Base-by-base conservation (phyloP, 208 protist genomes). In the Acanthamoeba culbertsoni region DNA sequence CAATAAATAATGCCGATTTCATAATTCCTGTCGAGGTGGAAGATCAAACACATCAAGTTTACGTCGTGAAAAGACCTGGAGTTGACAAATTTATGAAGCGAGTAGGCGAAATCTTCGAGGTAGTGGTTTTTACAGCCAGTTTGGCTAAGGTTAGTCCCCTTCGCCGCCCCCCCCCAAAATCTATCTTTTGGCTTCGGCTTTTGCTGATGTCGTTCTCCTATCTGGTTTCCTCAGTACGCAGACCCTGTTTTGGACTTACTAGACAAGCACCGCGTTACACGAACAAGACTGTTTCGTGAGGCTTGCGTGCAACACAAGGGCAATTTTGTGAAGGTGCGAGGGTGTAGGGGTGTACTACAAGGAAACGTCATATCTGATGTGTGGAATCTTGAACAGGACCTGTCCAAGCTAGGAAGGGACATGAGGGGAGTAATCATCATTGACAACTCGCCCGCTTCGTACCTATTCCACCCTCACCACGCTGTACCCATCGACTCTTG, bases 391-490 rank as follows among this genome's bases (percentile, higher is more conserved):
- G 82, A 14, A 18, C 55, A 96, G 92, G 96, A 97, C 88, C 28
- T 97, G 48, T 94, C 63, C 31, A 28, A 84, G 20, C 51, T 97
- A 0, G 96, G 96, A 3, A 40, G 96, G 18, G 65, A 93, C 6
- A 23, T 97, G 20, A 33, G 62, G 40, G 2, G 59, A 5, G 88
- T 82, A 16, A 95, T 97, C 63, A 97, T 97, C 51, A 73, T 97
- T 7, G 96, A 97, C 92, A 97, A 97, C 93, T 95, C 77, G 18
- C 95, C 96, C 18, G 62, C 55, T 0, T 94, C 91, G 57, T 97
- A 97, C 71, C 31, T 92, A 2, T 95, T 97, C 40, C 94, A 97
- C 31, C 93, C 90, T 1, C 59, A 95, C 8, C 96, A 97, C 75
- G 96, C 95, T 14, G 95, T 97, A 43, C 79, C 95, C 65, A 94